A percentile compares a stretch with the other conserved stretches of the same genome.
These are phyloP conservation scores for Pythium aphanidermatum DNA, from an alignment of 352 stramenopile genomes.

Conservation along the genomic window DNA sequence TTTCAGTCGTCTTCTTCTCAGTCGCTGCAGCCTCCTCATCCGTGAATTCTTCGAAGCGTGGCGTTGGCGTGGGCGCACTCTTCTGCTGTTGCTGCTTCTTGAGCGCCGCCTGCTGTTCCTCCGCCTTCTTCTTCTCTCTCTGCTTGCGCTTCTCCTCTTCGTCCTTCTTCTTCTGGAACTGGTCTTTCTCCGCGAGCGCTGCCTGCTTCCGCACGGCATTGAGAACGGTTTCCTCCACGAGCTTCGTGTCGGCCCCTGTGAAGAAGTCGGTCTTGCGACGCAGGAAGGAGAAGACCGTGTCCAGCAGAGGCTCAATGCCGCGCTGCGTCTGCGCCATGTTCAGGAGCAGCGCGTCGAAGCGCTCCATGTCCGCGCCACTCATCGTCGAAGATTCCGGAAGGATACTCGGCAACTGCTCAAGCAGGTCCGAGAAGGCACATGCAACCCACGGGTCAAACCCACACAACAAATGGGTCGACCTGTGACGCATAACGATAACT, in stretches of 20 bases:
- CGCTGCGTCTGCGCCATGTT: conserved; percentile 95
- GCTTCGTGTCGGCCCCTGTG: conserved; percentile 72
- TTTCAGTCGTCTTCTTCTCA: conserved; percentile 29
- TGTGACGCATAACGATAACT: too few species aligned
- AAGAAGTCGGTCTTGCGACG: conserved; percentile 99
- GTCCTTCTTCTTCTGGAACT: conserved; percentile 66
- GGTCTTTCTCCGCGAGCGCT: conserved; percentile 74
- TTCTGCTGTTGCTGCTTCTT: conserved; percentile 48
- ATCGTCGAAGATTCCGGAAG: conserved; percentile 22
- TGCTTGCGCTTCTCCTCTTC: conserved; percentile 70
- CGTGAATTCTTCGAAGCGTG: conserved; percentile 78
- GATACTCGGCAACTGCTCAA: too few species aligned
- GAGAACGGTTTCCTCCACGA: conserved; percentile 84
- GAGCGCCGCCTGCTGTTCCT: conserved; percentile 29
- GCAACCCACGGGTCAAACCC: too few species aligned
- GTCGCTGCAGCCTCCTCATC: conserved; percentile 46
- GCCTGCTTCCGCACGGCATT: conserved; percentile 91
- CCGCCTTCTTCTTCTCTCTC: conserved; percentile 47
- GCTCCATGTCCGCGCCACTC: conserved; percentile 66
- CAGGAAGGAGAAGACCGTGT: conserved; percentile 98
- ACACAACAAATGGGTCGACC: too few species aligned
- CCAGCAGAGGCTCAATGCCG: conserved; percentile 97
- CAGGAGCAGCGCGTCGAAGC: conserved; percentile 95
- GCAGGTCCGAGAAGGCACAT: too few species aligned
- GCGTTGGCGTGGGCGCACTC: conserved; percentile 23